Conservation (phyloP, 257 asterid species). For the Galeopsis tetrahit region DNA sequence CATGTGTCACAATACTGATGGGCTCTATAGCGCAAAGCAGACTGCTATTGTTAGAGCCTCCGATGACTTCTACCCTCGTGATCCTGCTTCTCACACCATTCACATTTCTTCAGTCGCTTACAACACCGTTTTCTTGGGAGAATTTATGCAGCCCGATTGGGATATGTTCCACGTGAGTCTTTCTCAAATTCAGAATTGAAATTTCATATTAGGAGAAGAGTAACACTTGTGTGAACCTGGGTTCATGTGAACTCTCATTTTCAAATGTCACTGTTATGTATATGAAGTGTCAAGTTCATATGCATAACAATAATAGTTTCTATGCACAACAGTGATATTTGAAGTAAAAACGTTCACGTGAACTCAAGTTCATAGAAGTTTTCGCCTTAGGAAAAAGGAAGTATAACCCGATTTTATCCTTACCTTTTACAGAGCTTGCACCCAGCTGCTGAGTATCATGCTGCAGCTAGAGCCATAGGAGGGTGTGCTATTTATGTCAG, state of each 20-base stretch:
- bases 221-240: no score
- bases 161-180: constrained; percentile 90
- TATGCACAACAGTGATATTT: no score
- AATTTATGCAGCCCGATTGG: constrained; percentile 97
- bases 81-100: constrained; percentile 90
- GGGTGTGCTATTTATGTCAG: constrained; percentile 85
- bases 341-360: no score
- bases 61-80: constrained; percentile 89
- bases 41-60: constrained; percentile 89
- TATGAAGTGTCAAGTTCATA: no score
- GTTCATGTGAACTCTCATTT: no score
- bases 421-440: constrained; percentile 73
- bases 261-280: no score
- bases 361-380: no score
- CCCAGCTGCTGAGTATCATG: constrained; percentile 91
- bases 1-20: constrained; percentile 96
- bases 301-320: no score
- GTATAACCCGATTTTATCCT: background rate
- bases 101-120: constrained; percentile 91
- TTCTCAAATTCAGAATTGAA: background rate
- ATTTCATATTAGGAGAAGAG: background rate
- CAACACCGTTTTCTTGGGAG: constrained; percentile 84
- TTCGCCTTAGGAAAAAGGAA: background rate
- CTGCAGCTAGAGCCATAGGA: constrained; percentile 94
- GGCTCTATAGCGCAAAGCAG: constrained; percentile 78